Base-by-base conservation (phyloP, 202 grass and related monocot genomes). In the Musa balbisiana region DNA sequence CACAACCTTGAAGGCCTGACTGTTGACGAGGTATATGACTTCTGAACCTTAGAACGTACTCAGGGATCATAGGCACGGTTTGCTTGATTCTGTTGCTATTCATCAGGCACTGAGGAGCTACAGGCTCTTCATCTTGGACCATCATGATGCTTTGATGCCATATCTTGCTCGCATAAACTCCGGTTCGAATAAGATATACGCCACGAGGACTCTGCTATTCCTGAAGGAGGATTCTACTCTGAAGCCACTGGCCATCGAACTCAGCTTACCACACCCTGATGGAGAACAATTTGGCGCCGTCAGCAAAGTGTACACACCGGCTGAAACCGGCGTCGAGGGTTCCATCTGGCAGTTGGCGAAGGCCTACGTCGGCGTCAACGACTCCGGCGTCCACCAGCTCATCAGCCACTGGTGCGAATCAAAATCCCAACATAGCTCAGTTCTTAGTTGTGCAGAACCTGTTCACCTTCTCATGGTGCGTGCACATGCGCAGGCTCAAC, bases 311-410 rank as follows among this genome's bases (percentile, higher is more conserved):
- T 87, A 89, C 77, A 91, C 82, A 67, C 89, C 84, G 49, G 73
- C 84, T 19, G 69, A 78, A 2, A 14, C 1, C 9, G 79, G 92
- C 11, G 69, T 89, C 1, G 59, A 91, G 69, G 82, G 65, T 0
- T 84, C 80, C 76, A 75, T 91, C 0, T 96, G 92, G 89, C 89
- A 89, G 80, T 80, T 96, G 62, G 92, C 92, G 54, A 96, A 92
- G 84, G 89, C 92, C 25, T 91, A 96, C 50, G 86, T 81, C 53
- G 69, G 75, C 53, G 92, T 96, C 11, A 89, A 89, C 62, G 92
- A 96, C 80, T 84, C 92, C 16, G 86, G 80, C n/a, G 74, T 82
- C 81, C 92, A 96, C 76, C 82, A 96, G 27, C 72, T 96, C 5
- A 71, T 92, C 50, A 96, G 86, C 82, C 92, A 96, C 75, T 96